Evolutionary conservation across 768 basidiomycete species (phyloP), one percentile per base, ranked within the genome.

Genomic region (Pulveroboletus ravenelii): DNA sequence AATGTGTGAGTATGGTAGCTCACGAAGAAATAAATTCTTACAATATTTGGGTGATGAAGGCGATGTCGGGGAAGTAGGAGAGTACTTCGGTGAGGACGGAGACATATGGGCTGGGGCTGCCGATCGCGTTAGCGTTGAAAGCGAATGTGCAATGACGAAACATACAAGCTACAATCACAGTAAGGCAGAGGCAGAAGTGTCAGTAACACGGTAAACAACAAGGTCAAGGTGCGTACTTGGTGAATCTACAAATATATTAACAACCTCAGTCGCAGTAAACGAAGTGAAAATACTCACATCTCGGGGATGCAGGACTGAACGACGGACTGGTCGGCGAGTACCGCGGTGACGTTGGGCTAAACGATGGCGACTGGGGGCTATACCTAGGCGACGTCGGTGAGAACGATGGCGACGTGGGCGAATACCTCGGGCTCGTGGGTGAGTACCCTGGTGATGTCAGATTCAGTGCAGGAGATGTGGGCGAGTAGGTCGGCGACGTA

Each of bases 31-130:
- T 0, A 20, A 6, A 10, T 5, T 75, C 89, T 56, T 70, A 91
- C 90, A 92, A 67, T 91, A 92, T 79, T 87, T 89, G 48, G 94
- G 94, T 32, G 92, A 94, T 3, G 93, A 80, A 0, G 93, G 93
- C 3, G 90, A 93, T 8, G 85, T 81, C 67, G 94, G 94, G 4
- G 92, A 94, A 0, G 94, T 92, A 3, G 94, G 94, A 10, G 91
- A 93, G 69, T 93, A 96, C 61, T 86, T 89, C 7, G 93, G 93
- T 29, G 91, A 93, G 5, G 93, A 83, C 0, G 92, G 93, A 8
- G 93, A 93, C 74, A 87, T 79, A 48, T 89, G 85, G 20, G 82
- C 79, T 31, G 89, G 88, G 6, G 89, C 87, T 87, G 60, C 49
- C 41, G 54, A 52, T 48, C 44, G 49, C 5, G 18, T 60, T 31